Evolutionary conservation across 768 basidiomycete species (phyloP).

Genomic region (Termitomyces sp.): DNA sequence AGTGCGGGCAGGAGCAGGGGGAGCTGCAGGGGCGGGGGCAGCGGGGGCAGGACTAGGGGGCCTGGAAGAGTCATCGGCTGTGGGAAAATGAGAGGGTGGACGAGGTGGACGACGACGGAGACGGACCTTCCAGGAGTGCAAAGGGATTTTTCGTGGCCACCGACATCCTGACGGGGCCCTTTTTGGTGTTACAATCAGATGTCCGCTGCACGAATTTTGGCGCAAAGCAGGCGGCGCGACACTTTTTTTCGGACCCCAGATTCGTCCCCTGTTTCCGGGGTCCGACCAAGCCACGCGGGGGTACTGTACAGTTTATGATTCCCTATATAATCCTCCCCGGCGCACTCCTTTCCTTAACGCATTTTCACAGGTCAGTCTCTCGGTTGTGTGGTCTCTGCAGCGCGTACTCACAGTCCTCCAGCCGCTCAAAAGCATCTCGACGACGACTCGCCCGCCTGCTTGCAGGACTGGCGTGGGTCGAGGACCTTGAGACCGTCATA

Average conservation of each 20-base stretch:
- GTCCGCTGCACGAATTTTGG: conserved; percentile 9
- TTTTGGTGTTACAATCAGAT: conserved; percentile 32
- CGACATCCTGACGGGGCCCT: conserved; percentile 81
- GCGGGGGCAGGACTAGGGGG: conserved; percentile 39
- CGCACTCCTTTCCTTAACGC: conserved; percentile 2
- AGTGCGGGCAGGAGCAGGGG: conserved; percentile 38
- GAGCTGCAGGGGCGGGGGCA: conserved; percentile 32
- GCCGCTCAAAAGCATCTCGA: conserved; percentile 88
- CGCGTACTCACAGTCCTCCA: conserved; percentile 26
- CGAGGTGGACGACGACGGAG: conserved; percentile 7
- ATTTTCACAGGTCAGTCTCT: conserved; percentile 51
- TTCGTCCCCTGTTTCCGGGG: conserved; percentile 33
- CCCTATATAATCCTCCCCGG: conserved; percentile 11
- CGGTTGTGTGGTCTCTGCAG: neutral
- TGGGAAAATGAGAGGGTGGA: conserved; percentile 13
- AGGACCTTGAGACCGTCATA: conserved; percentile 89
- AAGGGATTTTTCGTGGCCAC: conserved; percentile 88
- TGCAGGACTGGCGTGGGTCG: conserved; percentile 67
- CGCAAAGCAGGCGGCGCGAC: conserved; percentile 1
- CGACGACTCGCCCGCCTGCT: conserved; percentile 69
- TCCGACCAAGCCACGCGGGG: conserved; percentile 41
- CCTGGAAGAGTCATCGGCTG: conserved; percentile 48
- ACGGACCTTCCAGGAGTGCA: conserved; percentile 75
- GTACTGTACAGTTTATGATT: conserved; percentile 46
- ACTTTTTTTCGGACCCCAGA: conserved; percentile 19